Conservation (phyloP, 2,329 filamentous ascomycete genomes). For the Aspergillus proliferans region DNA sequence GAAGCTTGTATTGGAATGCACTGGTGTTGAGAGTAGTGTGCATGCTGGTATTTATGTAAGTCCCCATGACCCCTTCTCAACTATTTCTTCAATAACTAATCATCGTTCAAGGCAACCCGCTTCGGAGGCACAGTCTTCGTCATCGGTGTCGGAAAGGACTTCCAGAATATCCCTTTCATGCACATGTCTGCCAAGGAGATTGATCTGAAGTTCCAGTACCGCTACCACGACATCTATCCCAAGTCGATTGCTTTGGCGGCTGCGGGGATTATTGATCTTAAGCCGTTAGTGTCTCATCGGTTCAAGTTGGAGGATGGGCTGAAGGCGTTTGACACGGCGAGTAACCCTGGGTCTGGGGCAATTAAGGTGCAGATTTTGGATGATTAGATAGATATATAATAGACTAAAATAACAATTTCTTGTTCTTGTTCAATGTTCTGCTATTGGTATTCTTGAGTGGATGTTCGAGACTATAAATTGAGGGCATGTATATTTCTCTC, state of each 20-base stretch:
- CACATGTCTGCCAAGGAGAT: constrained; percentile 16
- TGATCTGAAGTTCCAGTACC: constrained; percentile 13
- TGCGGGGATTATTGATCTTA: constrained; percentile 33
- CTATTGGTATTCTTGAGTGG: no score
- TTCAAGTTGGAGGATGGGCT: constrained; percentile 31
- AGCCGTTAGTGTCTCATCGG: constrained; percentile 35
- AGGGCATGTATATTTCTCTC: no score
- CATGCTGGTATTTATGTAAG: constrained; percentile 16
- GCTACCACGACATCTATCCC: constrained; percentile 18
- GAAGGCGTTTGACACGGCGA: constrained; percentile 32
- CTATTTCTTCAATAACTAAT: background rate
- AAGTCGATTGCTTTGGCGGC: constrained; percentile 20
- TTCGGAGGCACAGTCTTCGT: constrained; percentile 15
- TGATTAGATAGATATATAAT: constrained; percentile 2
- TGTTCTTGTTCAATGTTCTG: no score
- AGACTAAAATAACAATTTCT: background rate
- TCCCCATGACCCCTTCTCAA: background rate
- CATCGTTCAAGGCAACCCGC: constrained; percentile 10
- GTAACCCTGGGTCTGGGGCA: constrained; percentile 27
- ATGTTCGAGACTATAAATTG: no score
- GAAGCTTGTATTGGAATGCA: constrained; percentile 15
- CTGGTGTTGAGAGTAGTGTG: constrained; percentile 14
- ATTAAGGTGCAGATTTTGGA: constrained; percentile 26
- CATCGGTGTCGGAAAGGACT: constrained; percentile 15
- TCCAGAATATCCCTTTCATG: constrained; percentile 16